Evolutionary conservation across 2,329 filamentous ascomycete genomes (phyloP).

Genomic region (Colletotrichum destructivum): DNA sequence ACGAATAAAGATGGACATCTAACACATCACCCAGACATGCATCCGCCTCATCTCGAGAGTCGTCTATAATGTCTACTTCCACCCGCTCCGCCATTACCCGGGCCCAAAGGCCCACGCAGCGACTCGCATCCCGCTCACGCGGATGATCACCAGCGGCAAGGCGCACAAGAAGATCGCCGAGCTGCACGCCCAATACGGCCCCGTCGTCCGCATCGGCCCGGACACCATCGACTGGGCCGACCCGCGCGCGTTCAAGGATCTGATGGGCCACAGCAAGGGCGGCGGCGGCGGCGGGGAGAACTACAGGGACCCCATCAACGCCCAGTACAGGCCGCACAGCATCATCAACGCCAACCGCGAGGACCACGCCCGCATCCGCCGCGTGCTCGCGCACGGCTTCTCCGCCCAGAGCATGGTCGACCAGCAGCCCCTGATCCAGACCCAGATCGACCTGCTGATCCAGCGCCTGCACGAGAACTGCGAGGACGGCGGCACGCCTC

Average conservation of each 20-base stretch:
- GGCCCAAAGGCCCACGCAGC: slow-evolving; percentile 46
- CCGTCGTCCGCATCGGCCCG: slow-evolving; percentile 58
- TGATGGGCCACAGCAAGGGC: slow-evolving; percentile 52
- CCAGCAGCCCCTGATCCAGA: slow-evolving; percentile 50
- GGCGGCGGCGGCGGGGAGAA: slow-evolving; percentile 24
- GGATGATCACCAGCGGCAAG: slow-evolving; percentile 19
- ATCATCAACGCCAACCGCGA: slow-evolving; percentile 37
- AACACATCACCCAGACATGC: slow-evolving; percentile 1
- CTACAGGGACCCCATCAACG: slow-evolving; percentile 29
- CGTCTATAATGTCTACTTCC: slow-evolving; percentile 53
- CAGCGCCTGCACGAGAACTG: slow-evolving; percentile 47
- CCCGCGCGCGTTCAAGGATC: slow-evolving; percentile 55
- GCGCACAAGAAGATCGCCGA: slow-evolving; percentile 7
- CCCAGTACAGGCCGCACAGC: slow-evolving; percentile 24
- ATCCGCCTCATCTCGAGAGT: slow-evolving; percentile 15
- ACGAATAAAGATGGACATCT: neutral
- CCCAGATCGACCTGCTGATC: slow-evolving; percentile 51
- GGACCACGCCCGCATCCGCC: slow-evolving; percentile 46
- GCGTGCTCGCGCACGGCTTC: slow-evolving; percentile 50
- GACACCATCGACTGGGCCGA: slow-evolving; percentile 57
- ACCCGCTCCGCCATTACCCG: slow-evolving; percentile 51
- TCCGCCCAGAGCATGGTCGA: slow-evolving; percentile 49
- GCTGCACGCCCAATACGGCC: slow-evolving; percentile 47
- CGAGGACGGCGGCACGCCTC: slow-evolving; percentile 7
- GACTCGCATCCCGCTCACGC: slow-evolving; percentile 20